Conservation (phyloP, 2,329 filamentous ascomycete species). For the Alternaria angustiovoidea region DNA sequence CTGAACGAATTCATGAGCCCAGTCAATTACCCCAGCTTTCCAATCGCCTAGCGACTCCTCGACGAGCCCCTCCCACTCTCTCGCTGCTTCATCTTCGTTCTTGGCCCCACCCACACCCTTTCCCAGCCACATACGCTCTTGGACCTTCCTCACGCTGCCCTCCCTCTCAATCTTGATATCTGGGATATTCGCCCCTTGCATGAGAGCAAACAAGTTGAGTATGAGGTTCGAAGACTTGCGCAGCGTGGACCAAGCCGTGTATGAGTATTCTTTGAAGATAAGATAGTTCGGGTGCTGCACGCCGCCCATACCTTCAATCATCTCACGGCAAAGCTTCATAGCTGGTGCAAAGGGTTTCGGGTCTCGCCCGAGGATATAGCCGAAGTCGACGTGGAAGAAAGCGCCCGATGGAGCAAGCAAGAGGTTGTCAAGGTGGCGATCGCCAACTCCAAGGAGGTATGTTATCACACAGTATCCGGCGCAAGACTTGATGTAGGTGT, state of each 20-base stretch:
- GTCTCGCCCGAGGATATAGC: constrained; percentile 95
- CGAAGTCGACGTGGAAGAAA: constrained; percentile 99
- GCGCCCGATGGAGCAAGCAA: constrained; percentile 87
- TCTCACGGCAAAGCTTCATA: constrained; percentile 97
- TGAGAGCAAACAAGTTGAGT: constrained; percentile 92
- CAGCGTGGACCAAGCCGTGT: constrained; percentile 90
- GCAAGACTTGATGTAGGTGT: constrained; percentile 94
- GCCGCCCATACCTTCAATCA: constrained; percentile 98
- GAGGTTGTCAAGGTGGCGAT: constrained; percentile 94
- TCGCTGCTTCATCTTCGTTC: constrained; percentile 84
- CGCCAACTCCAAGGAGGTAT: constrained; percentile 94
- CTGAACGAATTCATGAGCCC: constrained; percentile 92
- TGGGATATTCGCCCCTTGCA: constrained; percentile 97
- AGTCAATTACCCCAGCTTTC: constrained; percentile 93
- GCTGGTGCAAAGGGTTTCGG: constrained; percentile 96
- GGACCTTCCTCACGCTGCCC: constrained; percentile 92
- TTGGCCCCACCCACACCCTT: constrained; percentile 56
- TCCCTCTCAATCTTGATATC: constrained; percentile 93
- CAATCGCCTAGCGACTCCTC: constrained; percentile 84
- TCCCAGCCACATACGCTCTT: constrained; percentile 94
- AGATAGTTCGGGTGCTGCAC: constrained; percentile 80
- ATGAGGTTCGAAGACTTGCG: constrained; percentile 91
- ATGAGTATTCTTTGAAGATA: constrained; percentile 94
- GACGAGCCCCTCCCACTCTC: constrained; percentile 87
- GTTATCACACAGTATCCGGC: constrained; percentile 99